Base-by-base conservation (phyloP, 441 rosid species). In the Daphne laureola region DNA sequence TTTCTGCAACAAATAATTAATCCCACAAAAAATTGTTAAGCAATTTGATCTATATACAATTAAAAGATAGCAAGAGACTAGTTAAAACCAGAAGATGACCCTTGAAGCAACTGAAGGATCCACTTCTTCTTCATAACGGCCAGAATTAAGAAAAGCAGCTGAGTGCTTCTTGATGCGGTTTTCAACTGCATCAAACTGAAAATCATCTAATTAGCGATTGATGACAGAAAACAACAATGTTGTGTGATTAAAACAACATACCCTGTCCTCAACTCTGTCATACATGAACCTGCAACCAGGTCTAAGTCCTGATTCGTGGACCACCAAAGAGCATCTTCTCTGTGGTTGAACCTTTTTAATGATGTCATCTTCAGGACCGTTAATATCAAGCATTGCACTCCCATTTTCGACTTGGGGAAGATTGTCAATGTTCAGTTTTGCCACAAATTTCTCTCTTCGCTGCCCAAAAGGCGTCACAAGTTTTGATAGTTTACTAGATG, bases 41-140 rank as follows among this genome's bases (percentile, higher is more conserved):
- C 31, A 50, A 75, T 71, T 55, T 48, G 70, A 71, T 15, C 46
- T 42, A 59, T 60, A 46, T 42, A 63, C 55, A 42, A 54, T 36
- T 54, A 49, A 26, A 60, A 15, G 27, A 46, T 46, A 58, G 11
- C 45, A 53, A 43, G 57, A 51, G 59, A 40, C 45, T 17, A 21
- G 17, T n/a, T 38, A 26, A 44, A 31, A 9, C 6, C 42, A 54
- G 42, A 23, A 61, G 62, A 58, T 35, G 72, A 87, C 99, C 90
- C 82, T 96, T 25, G 97, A 90, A 72, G 99, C 97, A 67, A 82
- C 69, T 53, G 96, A 75, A 40, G 96, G 99, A 72, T 90, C 99
- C 49, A 61, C 54, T 56, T 72, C 96, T 71, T 90, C 95, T 57
- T 82, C 90, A 14, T 80, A 77, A 21, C 78, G 68, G 43, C 88